These are phyloP conservation scores for Fennellomyces sp. DNA, from an alignment of 371 early-diverging fungal genomes.

Conservation along the genomic window DNA sequence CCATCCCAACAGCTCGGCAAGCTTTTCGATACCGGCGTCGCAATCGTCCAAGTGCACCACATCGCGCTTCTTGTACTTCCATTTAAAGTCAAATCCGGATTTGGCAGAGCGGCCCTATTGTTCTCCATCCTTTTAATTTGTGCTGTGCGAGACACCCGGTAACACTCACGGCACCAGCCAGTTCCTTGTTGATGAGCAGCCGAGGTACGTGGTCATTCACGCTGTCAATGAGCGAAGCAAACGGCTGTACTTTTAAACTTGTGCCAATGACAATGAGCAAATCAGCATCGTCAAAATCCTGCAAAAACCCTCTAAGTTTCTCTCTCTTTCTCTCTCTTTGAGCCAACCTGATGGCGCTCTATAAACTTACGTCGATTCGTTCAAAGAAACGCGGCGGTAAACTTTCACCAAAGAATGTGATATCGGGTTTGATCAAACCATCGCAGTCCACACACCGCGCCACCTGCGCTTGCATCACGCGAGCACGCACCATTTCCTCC, in stretches of 20 bases:
- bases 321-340: neutral
- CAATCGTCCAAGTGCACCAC: constrained; percentile 76
- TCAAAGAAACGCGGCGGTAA: constrained; percentile 81
- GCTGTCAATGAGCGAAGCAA: constrained; percentile 75
- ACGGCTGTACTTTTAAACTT: constrained; percentile 85
- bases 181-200: constrained; percentile 85
- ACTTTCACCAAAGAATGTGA: constrained; percentile 93
- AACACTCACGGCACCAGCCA: constrained; percentile 66
- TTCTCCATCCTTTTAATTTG: neutral
- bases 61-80: constrained; percentile 72
- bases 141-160: too few relatives aligned
- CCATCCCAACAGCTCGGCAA: constrained; percentile 53
- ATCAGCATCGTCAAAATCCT: constrained; percentile 79
- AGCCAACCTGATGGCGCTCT: neutral
- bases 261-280: constrained; percentile 93
- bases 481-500: constrained; percentile 32
- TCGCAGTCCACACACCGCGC: constrained; percentile 72
- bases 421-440: constrained; percentile 89
- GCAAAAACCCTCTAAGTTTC: constrained; percentile 1
- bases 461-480: constrained; percentile 59
- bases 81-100: constrained; percentile 86
- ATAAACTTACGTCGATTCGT: constrained; percentile 42
- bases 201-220: constrained; percentile 74
- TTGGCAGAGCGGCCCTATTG: constrained; percentile 21
- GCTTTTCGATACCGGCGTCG: constrained; percentile 74